phyloP scores from a whole-genome alignment of 495 filamentous ascomycete species.

The Xylaria longipes region DNA sequence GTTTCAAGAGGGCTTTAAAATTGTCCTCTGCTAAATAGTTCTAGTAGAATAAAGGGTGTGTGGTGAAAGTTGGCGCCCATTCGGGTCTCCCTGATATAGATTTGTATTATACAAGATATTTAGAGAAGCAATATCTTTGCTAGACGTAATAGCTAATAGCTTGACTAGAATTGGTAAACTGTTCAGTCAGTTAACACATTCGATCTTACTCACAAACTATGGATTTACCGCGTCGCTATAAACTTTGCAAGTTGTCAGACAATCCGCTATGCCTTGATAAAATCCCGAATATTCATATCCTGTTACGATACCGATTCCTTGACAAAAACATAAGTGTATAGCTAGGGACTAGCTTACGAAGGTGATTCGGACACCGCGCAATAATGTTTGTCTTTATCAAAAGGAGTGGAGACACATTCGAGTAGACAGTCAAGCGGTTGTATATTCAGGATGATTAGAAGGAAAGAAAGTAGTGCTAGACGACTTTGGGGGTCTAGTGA shows the following conservation, averaged over 20 bases:
- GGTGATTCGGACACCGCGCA: neutral
- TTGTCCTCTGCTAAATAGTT: neutral
- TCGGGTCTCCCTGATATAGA: neutral
- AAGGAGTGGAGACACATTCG: too few species aligned
- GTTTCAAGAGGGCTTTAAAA: neutral
- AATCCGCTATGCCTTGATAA: neutral
- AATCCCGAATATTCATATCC: neutral
- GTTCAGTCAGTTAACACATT: neutral
- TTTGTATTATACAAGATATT: neutral
- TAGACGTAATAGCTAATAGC: neutral
- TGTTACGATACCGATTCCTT: neutral
- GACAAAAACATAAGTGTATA: neutral
- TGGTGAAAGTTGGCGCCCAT: neutral
- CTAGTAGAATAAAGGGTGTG: neutral
- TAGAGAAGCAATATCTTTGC: neutral
- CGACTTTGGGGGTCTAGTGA: too few species aligned
- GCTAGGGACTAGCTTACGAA: neutral
- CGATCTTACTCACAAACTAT: neutral
- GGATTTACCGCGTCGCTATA: neutral
- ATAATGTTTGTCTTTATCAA: neutral
- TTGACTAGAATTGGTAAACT: neutral
- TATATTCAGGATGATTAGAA: too few species aligned
- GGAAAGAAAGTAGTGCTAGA: too few species aligned
- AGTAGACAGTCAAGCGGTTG: too few species aligned
- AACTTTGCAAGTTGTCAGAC: neutral